phyloP scores from a whole-genome alignment of 495 filamentous ascomycete genomes.

The Penicillium coprophilum region DNA sequence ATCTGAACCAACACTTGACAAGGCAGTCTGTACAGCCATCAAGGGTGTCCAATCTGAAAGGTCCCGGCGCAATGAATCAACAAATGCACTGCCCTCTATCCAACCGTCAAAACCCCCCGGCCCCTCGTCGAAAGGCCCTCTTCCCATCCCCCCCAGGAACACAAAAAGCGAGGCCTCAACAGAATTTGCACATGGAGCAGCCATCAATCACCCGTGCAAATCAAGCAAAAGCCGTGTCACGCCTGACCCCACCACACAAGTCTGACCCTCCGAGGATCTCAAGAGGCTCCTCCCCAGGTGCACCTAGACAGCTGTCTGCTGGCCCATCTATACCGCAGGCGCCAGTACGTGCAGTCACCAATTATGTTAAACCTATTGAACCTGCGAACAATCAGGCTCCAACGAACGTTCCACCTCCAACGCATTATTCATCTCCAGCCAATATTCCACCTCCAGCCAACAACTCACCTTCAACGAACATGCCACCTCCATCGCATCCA shows the following conservation, averaged over 20 bases:
- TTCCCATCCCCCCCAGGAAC: background rate
- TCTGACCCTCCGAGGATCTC: background rate
- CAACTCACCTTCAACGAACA: background rate
- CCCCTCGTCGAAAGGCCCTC: background rate
- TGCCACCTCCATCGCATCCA: slow-evolving; percentile 9
- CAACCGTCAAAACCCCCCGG: background rate
- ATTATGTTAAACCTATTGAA: background rate
- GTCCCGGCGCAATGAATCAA: background rate
- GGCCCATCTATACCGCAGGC: background rate
- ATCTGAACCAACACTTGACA: background rate
- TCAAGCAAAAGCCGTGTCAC: background rate
- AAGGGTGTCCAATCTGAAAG: background rate
- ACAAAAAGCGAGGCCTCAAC: background rate
- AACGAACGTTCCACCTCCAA: background rate
- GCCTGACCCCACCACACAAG: background rate
- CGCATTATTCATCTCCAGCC: too few species aligned
- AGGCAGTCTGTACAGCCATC: background rate
- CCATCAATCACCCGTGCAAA: background rate
- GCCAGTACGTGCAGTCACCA: background rate
- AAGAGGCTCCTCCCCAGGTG: background rate
- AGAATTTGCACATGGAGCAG: background rate
- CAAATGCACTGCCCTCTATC: background rate
- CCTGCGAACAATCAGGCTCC: background rate
- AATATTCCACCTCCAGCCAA: background rate
- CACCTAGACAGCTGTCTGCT: background rate